Percentiles rank a stretch among this genome's conserved stretches.
Conservation (phyloP, 352 stramenopile genomes). For the Phytophthora fragariae region DNA sequence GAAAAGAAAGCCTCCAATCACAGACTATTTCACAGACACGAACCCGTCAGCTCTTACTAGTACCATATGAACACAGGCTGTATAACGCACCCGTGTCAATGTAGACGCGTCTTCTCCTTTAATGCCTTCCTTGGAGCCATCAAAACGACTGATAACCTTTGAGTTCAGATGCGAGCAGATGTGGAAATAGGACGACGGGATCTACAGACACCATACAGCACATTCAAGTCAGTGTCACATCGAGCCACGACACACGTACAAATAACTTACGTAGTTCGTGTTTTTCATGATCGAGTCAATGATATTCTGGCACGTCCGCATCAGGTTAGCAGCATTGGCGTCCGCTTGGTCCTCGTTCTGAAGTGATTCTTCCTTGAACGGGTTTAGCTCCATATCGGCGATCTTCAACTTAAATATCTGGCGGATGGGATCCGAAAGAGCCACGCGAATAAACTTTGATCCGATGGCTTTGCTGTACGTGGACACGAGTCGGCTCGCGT, state of each 20-base stretch:
- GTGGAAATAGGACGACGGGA: slow-evolving; percentile 77
- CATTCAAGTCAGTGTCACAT: slow-evolving; percentile 2
- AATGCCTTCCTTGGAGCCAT: slow-evolving; percentile 64
- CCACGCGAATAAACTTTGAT: slow-evolving; percentile 71
- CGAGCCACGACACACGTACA: background rate
- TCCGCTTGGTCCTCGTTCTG: slow-evolving; percentile 43
- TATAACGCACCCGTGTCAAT: slow-evolving; percentile 56
- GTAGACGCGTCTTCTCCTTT: slow-evolving; percentile 63
- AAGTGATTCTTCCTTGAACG: slow-evolving; percentile 58
- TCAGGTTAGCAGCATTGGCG: slow-evolving; percentile 81
- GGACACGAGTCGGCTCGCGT: slow-evolving; percentile 73
- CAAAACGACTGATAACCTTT: slow-evolving; percentile 76
- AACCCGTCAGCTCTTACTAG: background rate
- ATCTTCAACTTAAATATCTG: slow-evolving; percentile 71
- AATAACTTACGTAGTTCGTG: slow-evolving; percentile 43
- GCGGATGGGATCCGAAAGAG: slow-evolving; percentile 67
- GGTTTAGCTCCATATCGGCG: slow-evolving; percentile 80
- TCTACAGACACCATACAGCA: slow-evolving; percentile 39
- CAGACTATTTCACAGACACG: slow-evolving; percentile 49
- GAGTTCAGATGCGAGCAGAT: slow-evolving; percentile 81
- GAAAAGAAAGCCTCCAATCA: slow-evolving; percentile 90
- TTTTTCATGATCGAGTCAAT: slow-evolving; percentile 84
- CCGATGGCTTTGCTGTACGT: slow-evolving; percentile 82
- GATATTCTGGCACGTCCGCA: slow-evolving; percentile 84
- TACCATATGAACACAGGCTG: background rate